Conservation (phyloP, 768 basidiomycete genomes). For the Rhodotorula graminis region DNA sequence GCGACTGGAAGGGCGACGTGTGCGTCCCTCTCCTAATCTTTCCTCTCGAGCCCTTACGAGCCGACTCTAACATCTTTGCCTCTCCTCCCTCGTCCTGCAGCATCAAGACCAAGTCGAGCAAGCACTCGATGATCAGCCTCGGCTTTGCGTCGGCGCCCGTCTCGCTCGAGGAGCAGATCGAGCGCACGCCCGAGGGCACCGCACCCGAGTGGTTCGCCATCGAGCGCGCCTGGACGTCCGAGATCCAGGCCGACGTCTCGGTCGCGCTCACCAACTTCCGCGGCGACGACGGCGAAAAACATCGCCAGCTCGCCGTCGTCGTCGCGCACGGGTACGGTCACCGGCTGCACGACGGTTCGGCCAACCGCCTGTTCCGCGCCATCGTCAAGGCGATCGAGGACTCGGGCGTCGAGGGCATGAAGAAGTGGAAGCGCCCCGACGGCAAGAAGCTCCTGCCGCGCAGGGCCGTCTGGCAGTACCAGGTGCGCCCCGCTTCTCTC, state of each 20-base stretch:
- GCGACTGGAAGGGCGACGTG: constrained; percentile 39
- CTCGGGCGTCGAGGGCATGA: constrained; percentile 7
- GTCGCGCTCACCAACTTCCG: constrained; percentile 31
- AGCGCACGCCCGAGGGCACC: constrained; percentile 48
- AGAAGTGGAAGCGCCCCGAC: constrained; percentile 33
- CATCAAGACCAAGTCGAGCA: constrained; percentile 15
- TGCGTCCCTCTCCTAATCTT: background rate
- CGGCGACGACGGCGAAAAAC: constrained; percentile 13
- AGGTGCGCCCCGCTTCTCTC: background rate
- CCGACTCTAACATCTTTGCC: background rate
- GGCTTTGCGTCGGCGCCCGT: constrained; percentile 35
- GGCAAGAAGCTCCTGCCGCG: constrained; percentile 22
- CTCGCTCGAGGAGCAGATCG: constrained; percentile 33
- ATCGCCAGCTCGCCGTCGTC: constrained; percentile 31
- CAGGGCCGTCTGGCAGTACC: constrained; percentile 19
- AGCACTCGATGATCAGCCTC: constrained; percentile 26
- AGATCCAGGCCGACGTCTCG: constrained; percentile 34
- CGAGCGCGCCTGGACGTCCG: constrained; percentile 36
- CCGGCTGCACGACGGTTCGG: constrained; percentile 16
- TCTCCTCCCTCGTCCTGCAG: background rate
- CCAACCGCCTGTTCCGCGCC: constrained; percentile 23
- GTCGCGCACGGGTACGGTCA: constrained; percentile 37
- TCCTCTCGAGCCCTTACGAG: no score
- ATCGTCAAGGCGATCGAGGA: constrained; percentile 18
- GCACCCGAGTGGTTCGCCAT: constrained; percentile 53